These are phyloP conservation scores for Colletotrichum horii DNA, from an alignment of 2,329 filamentous ascomycete genomes.

Conservation along the genomic window DNA sequence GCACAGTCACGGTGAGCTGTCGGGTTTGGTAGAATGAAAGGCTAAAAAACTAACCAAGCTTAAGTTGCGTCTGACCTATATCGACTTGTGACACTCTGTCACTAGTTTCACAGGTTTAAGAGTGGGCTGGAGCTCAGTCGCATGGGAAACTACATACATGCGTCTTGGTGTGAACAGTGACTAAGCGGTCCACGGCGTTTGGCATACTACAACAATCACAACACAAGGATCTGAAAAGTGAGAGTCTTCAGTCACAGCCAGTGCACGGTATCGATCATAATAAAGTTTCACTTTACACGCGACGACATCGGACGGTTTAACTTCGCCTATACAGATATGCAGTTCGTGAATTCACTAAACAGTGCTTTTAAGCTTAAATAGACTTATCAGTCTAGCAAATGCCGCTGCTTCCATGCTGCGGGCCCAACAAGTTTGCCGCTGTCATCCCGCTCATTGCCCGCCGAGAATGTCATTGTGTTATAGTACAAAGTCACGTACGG, in stretches of 20 bases:
- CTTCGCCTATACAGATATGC: not conserved
- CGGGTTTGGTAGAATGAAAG: not conserved
- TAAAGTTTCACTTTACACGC: not conserved
- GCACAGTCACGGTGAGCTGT: not conserved
- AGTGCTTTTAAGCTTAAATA: not conserved
- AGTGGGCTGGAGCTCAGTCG: not conserved
- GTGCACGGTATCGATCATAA: not conserved
- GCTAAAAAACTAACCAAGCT: not conserved
- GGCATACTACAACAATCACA: not conserved
- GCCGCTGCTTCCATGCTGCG: conserved; percentile 11
- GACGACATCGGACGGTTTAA: not conserved
- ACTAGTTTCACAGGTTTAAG: not conserved
- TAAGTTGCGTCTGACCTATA: not conserved
- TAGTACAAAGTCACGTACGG: conserved; percentile 14
- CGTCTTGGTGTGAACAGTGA: not conserved
- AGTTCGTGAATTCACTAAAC: not conserved
- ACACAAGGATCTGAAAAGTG: not conserved
- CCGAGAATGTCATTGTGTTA: conserved; percentile 12
- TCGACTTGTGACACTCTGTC: not conserved
- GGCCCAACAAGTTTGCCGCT: conserved; percentile 9
- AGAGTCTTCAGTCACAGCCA: not conserved
- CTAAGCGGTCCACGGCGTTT: not conserved
- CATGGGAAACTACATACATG: not conserved
- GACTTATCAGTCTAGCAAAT: not conserved
- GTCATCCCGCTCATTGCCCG: not conserved